Conservation (phyloP, 805 yeast genomes). For the Sugiyamaella marilandica region DNA sequence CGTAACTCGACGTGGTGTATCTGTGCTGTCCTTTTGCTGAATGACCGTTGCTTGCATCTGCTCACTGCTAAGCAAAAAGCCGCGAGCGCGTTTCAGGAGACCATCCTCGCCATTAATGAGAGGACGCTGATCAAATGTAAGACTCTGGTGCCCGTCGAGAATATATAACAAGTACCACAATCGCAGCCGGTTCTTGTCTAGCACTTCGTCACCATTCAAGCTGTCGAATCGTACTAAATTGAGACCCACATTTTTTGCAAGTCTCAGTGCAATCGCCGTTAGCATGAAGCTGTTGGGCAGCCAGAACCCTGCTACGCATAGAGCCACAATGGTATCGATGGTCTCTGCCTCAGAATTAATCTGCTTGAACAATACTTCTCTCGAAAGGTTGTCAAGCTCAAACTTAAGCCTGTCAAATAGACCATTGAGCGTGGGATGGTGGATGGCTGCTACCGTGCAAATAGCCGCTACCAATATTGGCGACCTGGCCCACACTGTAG, state of each 20-base stretch:
- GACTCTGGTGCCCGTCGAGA: conserved; percentile 64
- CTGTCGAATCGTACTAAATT: conserved; percentile 26
- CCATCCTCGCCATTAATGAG: conserved; percentile 45
- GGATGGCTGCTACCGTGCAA: conserved; percentile 58
- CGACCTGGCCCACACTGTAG: conserved; percentile 48
- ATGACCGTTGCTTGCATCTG: background rate
- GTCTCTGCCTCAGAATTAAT: conserved; percentile 40
- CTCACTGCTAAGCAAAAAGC: conserved; percentile 30
- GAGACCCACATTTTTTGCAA: conserved; percentile 52
- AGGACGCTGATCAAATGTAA: conserved; percentile 55
- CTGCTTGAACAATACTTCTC: conserved; percentile 30
- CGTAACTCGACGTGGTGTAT: background rate
- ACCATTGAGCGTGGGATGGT: conserved; percentile 41
- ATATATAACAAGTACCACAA: conserved; percentile 64
- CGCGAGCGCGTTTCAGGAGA: conserved; percentile 40
- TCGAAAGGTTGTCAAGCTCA: conserved; percentile 30
- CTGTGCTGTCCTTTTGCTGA: background rate
- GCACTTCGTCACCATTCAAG: conserved; percentile 15
- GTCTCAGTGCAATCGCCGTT: conserved; percentile 62
- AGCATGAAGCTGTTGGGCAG: conserved; percentile 59
- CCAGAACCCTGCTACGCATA: conserved; percentile 67
- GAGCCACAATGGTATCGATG: conserved; percentile 58
- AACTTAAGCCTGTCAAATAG: conserved; percentile 28
- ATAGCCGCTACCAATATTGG: conserved; percentile 57
- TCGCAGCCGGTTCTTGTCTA: conserved; percentile 46